A percentile compares a stretch with the other conserved stretches of the same genome.
phyloP scores from a whole-genome alignment of 306 rosid genomes.

The Corylus americana region DNA sequence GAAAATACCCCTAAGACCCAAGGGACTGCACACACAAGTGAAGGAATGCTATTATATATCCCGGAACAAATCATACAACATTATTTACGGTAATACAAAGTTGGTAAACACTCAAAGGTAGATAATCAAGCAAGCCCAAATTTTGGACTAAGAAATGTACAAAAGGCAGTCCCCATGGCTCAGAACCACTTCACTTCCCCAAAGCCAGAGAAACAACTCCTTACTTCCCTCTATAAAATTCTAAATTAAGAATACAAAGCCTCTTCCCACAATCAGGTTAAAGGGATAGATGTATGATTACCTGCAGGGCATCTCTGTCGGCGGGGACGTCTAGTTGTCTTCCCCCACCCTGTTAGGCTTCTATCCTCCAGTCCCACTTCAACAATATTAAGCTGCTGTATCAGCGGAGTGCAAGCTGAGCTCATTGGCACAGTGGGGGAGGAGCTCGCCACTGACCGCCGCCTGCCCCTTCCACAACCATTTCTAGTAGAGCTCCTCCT shows the following conservation, averaged over 20 bases:
- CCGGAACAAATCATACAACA: slow-evolving; percentile 77
- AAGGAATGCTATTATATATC: slow-evolving; percentile 50
- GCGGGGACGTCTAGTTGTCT: slow-evolving; percentile 94
- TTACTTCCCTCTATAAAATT: slow-evolving; percentile 57
- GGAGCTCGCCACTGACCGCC: slow-evolving; percentile 48
- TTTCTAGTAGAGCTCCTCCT: slow-evolving; percentile 81
- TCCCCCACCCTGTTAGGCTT: slow-evolving; percentile 97
- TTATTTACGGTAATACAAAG: slow-evolving; percentile 78
- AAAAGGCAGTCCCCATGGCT: slow-evolving; percentile 53
- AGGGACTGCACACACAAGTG: slow-evolving; percentile 18
- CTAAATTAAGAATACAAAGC: slow-evolving; percentile 53
- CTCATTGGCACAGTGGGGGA: slow-evolving; percentile 43
- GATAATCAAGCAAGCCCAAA: slow-evolving; percentile 69
- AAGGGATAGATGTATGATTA: slow-evolving; percentile 57
- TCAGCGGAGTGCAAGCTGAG: slow-evolving; percentile 50
- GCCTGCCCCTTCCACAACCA: slow-evolving; percentile 83
- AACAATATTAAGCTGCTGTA: slow-evolving; percentile 60
- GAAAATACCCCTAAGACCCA: slow-evolving; percentile 12
- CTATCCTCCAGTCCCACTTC: slow-evolving; percentile 85
- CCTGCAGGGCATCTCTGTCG: slow-evolving; percentile 88
- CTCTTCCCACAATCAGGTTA: slow-evolving; percentile 59
- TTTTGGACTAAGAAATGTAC: slow-evolving; percentile 66
- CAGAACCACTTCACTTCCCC: slow-evolving; percentile 44
- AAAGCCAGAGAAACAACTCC: slow-evolving; percentile 47
- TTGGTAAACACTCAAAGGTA: slow-evolving; percentile 55